Evolutionary conservation across 1,284 basidiomycete species (phyloP).

Genomic region (Austroboletus niveus): DNA sequence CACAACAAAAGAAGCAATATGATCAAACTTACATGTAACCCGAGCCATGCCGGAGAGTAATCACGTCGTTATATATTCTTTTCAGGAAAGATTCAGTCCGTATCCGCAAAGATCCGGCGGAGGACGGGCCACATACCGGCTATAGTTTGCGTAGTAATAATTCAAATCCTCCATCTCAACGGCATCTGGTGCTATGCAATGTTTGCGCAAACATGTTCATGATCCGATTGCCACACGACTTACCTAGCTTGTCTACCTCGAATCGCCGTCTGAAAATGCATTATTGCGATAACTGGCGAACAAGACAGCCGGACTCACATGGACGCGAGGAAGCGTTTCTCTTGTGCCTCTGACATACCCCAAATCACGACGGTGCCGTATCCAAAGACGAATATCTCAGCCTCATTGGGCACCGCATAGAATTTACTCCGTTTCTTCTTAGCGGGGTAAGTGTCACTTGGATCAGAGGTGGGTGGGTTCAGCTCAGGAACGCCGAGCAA

Average conservation of each 20-base stretch:
- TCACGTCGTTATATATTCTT: conserved; percentile 98
- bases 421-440: conserved; percentile 62
- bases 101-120: conserved; percentile 5
- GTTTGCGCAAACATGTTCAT: conserved; percentile 4
- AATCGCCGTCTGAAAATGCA: conserved; percentile 72
- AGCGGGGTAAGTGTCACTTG: conserved; percentile 34
- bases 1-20: conserved; percentile 14
- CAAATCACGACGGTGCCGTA: conserved; percentile 95
- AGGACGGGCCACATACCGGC: conserved; percentile 56
- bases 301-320: conserved; percentile 55
- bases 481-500: conserved; percentile 74
- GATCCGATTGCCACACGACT: conserved; percentile 18
- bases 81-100: conserved; percentile 7
- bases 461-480: conserved; percentile 31
- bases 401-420: conserved; percentile 63
- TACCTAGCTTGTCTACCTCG: conserved; percentile 85
- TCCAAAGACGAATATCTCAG: conserved; percentile 91
- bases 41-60: conserved; percentile 91
- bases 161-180: conserved; percentile 96
- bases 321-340: conserved; percentile 84
- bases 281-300: conserved; percentile 11
- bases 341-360: conserved; percentile 94
- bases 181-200: conserved; percentile 64
- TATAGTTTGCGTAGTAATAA: conserved; percentile 96
- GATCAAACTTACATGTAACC: conserved; percentile 80